phyloP scores from a whole-genome alignment of 306 rosid species.

The Lathyrus tuberosus region DNA sequence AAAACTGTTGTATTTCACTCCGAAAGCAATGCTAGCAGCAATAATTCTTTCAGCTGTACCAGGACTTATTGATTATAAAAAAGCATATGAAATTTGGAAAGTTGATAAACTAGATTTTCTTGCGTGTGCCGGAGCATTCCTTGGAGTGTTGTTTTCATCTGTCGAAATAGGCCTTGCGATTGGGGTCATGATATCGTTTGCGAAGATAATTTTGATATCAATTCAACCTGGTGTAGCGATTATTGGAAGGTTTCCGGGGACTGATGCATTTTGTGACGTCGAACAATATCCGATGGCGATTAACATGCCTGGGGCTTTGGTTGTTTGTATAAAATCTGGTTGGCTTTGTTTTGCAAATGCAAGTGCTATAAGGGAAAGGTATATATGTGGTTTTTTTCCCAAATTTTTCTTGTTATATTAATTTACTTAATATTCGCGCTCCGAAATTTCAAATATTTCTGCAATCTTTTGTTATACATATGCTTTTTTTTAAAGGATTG shows the following conservation, averaged over 20 bases:
- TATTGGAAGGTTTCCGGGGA: conserved; percentile 65
- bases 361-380: conserved; percentile 55
- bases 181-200: conserved; percentile 67
- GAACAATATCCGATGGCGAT: conserved; percentile 77
- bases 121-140: conserved; percentile 64
- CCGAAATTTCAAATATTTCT: too few species aligned
- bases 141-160: conserved; percentile 70
- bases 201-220: conserved; percentile 61
- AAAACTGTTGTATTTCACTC: conserved; percentile 62
- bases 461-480: too few species aligned
- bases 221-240: conserved; percentile 63
- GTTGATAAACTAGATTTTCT: conserved; percentile 74
- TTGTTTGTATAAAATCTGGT: conserved; percentile 64
- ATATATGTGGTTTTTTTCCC: neutral
- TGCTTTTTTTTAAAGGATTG: conserved; percentile 43
- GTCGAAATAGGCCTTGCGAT: conserved; percentile 68
- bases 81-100: conserved; percentile 70
- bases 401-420: neutral
- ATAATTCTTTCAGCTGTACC: conserved; percentile 69
- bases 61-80: conserved; percentile 57
- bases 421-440: too few species aligned
- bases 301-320: conserved; percentile 55
- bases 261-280: conserved; percentile 52
- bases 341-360: conserved; percentile 82
- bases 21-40: conserved; percentile 71